These are phyloP conservation scores for Acanthamoeba comandoni DNA, from an alignment of 208 protist species.

Conservation along the genomic window DNA sequence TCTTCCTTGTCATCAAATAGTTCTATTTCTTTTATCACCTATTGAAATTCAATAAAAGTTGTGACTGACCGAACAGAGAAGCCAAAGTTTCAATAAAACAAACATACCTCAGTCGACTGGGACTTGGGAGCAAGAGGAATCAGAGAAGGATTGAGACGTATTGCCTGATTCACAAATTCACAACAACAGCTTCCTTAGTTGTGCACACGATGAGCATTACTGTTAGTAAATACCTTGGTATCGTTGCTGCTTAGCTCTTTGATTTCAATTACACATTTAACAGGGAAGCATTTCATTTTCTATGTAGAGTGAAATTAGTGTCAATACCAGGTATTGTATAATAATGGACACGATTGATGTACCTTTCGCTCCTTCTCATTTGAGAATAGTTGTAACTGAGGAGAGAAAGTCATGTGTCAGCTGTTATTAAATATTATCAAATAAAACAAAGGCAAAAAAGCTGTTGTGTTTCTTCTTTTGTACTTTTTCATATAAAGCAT, in stretches of 20 bases:
- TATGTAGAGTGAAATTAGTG: background rate
- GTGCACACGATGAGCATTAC: no score
- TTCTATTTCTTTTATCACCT: constrained; percentile 40
- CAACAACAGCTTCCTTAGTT: no score
- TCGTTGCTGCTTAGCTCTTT: background rate
- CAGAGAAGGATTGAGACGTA: constrained; percentile 22
- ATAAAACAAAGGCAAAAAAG: no score
- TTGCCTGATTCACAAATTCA: background rate
- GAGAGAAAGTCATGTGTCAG: no score
- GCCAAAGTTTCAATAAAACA: background rate
- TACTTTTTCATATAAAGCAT: constrained; percentile 57
- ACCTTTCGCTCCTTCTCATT: constrained; percentile 47
- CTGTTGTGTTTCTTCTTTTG: no score
- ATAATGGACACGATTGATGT: constrained; percentile 7
- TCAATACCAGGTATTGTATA: no score
- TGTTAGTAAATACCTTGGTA: background rate
- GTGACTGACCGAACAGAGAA: no score
- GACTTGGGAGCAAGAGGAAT: background rate
- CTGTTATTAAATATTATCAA: no score
- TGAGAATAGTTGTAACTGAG: constrained; percentile 32
- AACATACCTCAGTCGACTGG: background rate
- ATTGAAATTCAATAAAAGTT: background rate
- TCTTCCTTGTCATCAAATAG: constrained; percentile 13
- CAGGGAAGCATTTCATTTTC: constrained; percentile 51
- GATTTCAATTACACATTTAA: constrained; percentile 55